Evolutionary conservation across 2,329 filamentous ascomycete species (phyloP).

Genomic region (Diaporthe nobilis): DNA sequence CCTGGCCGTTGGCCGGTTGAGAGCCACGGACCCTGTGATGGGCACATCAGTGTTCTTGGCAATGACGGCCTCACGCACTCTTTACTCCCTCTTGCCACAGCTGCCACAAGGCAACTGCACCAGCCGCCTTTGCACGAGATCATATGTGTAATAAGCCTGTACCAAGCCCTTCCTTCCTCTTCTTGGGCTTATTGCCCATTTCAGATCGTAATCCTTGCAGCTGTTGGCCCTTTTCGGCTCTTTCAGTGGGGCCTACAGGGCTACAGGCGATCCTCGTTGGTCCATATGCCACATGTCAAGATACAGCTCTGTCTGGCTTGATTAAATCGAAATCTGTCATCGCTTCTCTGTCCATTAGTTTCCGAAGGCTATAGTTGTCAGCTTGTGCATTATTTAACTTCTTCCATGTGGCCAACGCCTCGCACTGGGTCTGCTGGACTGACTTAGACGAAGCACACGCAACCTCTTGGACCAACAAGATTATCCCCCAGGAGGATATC

Average conservation of each 20-base stretch:
- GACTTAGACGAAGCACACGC: background rate
- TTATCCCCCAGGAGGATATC: background rate
- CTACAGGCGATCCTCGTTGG: background rate
- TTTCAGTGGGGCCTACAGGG: slow-evolving; percentile 4
- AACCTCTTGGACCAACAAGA: background rate
- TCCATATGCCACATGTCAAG: background rate
- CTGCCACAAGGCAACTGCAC: background rate
- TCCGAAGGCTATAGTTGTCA: background rate
- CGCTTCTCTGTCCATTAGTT: background rate
- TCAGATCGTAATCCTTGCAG: background rate
- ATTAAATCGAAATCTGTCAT: background rate
- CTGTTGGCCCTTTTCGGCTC: background rate
- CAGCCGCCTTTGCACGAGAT: background rate
- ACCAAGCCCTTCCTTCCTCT: background rate
- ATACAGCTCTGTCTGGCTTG: background rate
- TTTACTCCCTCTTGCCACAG: background rate
- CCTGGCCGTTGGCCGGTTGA: background rate
- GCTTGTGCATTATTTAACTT: background rate
- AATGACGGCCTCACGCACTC: background rate
- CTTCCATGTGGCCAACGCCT: background rate
- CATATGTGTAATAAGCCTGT: background rate
- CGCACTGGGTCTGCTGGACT: background rate
- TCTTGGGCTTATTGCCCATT: background rate
- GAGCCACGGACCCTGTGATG: slow-evolving; percentile 8
- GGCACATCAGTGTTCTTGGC: background rate